phyloP scores from a whole-genome alignment of 768 basidiomycete species.

The Polyporus arcularius region DNA sequence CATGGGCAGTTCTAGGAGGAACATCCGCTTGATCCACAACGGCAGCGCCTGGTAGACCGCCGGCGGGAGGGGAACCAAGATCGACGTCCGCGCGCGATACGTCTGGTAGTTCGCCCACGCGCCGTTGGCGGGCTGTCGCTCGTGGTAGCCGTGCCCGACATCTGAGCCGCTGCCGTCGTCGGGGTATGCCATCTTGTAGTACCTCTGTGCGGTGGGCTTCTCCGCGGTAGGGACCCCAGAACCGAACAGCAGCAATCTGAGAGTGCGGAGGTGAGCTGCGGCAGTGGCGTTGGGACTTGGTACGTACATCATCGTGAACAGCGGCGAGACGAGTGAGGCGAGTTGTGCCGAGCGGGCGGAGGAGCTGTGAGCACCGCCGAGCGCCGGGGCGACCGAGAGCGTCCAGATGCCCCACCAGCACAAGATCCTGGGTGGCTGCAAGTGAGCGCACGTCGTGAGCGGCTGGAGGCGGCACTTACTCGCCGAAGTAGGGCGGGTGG shows the following conservation, averaged over 20 bases:
- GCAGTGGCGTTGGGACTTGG: neutral
- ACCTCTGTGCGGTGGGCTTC: constrained; percentile 62
- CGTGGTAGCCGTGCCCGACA: constrained; percentile 14
- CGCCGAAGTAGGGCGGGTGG: constrained; percentile 74
- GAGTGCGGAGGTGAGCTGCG: neutral
- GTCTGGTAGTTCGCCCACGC: constrained; percentile 57
- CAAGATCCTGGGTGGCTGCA: constrained; percentile 43
- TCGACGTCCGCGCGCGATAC: constrained; percentile 58
- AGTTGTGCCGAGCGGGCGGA: constrained; percentile 57
- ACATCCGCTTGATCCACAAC: constrained; percentile 48
- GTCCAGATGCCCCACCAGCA: constrained; percentile 73
- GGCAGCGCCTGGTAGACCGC: constrained; percentile 55
- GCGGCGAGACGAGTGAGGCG: constrained; percentile 58
- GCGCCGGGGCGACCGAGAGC: constrained; percentile 54
- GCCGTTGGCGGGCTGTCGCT: constrained; percentile 12
- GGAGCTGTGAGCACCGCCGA: constrained; percentile 42
- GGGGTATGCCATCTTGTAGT: constrained; percentile 51
- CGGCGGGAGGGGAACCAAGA: constrained; percentile 63
- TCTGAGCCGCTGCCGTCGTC: constrained; percentile 38
- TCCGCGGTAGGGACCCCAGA: constrained; percentile 73
- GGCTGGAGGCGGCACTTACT: constrained; percentile 41
- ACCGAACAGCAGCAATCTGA: constrained; percentile 60
- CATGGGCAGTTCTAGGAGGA: constrained; percentile 64
- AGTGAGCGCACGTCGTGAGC: neutral
- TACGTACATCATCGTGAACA: constrained; percentile 64